Evolutionary conservation across 768 basidiomycete genomes (phyloP).

Genomic region (Russula griseocarnosa): DNA sequence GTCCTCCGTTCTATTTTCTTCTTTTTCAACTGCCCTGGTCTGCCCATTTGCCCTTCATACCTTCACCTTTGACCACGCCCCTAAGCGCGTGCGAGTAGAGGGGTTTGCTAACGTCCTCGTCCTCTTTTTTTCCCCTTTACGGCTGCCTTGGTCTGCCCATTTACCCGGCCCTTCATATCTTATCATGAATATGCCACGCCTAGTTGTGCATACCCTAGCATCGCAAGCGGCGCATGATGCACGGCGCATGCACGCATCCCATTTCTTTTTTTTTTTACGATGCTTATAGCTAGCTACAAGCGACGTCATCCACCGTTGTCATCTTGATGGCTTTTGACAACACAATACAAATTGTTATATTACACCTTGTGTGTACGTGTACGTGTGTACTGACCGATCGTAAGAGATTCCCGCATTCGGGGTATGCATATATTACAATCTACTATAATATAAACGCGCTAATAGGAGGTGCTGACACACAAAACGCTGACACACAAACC

Average conservation of each 20-base stretch:
- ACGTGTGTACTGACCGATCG: neutral
- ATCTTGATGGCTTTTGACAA: too few relatives aligned
- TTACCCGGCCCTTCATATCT: neutral
- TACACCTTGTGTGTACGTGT: neutral
- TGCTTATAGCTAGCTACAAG: neutral
- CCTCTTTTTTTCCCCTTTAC: neutral
- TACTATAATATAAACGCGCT: too few relatives aligned
- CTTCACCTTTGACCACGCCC: too few relatives aligned
- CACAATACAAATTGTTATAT: neutral
- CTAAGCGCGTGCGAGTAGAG: too few relatives aligned
- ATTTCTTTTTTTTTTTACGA: too few relatives aligned
- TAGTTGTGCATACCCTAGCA: neutral
- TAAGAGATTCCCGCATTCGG: neutral
- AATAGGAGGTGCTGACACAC: too few relatives aligned
- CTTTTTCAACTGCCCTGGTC: too few relatives aligned
- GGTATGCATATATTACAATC: conserved; percentile 6
- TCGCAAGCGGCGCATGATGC: conserved; percentile 5
- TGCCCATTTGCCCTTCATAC: too few relatives aligned
- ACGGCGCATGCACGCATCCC: neutral
- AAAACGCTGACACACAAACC: too few relatives aligned
- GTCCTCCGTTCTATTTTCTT: too few relatives aligned
- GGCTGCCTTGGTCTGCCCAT: too few relatives aligned
- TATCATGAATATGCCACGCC: conserved; percentile 13
- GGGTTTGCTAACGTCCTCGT: too few relatives aligned
- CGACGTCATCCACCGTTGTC: neutral